Evolutionary conservation across 2,329 filamentous ascomycete genomes (phyloP).

Genomic region (Xylaria sp.): DNA sequence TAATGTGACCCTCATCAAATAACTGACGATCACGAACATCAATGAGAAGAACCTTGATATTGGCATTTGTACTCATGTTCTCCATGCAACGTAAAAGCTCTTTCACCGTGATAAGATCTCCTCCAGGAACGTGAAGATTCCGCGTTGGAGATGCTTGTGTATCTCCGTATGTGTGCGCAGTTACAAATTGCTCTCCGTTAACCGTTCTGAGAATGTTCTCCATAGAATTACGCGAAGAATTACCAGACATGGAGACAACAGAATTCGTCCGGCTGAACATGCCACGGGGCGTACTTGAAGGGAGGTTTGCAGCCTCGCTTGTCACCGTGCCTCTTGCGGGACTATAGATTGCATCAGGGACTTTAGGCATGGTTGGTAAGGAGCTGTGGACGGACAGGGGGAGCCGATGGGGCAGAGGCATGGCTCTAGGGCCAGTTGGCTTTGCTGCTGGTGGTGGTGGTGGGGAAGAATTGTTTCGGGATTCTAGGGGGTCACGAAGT

Average conservation of each 20-base stretch:
- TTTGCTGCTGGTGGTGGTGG: conserved; percentile 60
- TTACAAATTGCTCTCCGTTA: conserved; percentile 50
- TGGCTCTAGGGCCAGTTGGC: conserved; percentile 57
- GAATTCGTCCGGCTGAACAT: conserved; percentile 71
- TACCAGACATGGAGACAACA: conserved; percentile 51
- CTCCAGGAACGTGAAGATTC: conserved; percentile 63
- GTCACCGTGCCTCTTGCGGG: conserved; percentile 78
- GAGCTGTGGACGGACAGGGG: conserved; percentile 61
- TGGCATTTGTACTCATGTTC: conserved; percentile 56
- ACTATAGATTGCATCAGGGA: conserved; percentile 80
- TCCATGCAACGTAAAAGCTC: conserved; percentile 77
- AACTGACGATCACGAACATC: conserved; percentile 83
- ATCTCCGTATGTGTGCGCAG: conserved; percentile 45
- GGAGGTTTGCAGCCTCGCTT: conserved; percentile 71
- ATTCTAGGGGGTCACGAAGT: conserved; percentile 57
- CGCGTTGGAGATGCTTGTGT: conserved; percentile 49
- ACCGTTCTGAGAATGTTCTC: conserved; percentile 45
- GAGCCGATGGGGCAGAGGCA: conserved; percentile 58
- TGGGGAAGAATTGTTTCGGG: conserved; percentile 52
- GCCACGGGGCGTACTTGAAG: conserved; percentile 71
- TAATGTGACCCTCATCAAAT: conserved; percentile 90
- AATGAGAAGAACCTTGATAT: conserved; percentile 79
- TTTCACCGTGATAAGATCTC: conserved; percentile 71
- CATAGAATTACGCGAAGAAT: conserved; percentile 44
- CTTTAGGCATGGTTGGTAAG: conserved; percentile 70